These are phyloP conservation scores for Ophiosphaerella korrae DNA, from an alignment of 2,329 filamentous ascomycete species.

Conservation along the genomic window DNA sequence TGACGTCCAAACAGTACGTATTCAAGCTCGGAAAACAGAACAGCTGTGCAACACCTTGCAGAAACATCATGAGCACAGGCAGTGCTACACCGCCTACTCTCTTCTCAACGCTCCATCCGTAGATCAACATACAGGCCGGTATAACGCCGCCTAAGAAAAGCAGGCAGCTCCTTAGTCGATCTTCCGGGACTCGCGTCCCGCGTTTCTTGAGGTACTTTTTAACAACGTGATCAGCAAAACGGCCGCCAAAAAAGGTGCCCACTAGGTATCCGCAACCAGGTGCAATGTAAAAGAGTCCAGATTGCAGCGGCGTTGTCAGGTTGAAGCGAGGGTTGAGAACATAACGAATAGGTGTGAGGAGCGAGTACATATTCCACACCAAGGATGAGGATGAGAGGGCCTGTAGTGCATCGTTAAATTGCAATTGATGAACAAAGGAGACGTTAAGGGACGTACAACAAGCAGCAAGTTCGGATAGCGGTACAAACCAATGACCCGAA, in stretches of 20 bases:
- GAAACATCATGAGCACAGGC: slow-evolving; percentile 74
- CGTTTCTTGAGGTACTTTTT: slow-evolving; percentile 67
- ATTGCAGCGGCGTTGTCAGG: slow-evolving; percentile 68
- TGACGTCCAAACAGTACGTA: slow-evolving; percentile 82
- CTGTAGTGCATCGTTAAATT: slow-evolving; percentile 3
- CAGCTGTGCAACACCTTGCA: slow-evolving; percentile 74
- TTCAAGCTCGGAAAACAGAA: slow-evolving; percentile 78
- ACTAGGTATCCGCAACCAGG: slow-evolving; percentile 72
- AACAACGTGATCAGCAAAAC: slow-evolving; percentile 71
- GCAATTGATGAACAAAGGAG: not conserved
- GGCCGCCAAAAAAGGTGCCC: slow-evolving; percentile 73
- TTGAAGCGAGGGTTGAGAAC: slow-evolving; percentile 76
- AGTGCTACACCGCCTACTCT: slow-evolving; percentile 61
- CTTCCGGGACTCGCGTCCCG: slow-evolving; percentile 68
- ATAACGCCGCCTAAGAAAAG: slow-evolving; percentile 63
- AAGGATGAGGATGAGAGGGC: slow-evolving; percentile 66
- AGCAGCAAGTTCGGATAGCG: slow-evolving; percentile 70
- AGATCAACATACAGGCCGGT: slow-evolving; percentile 69
- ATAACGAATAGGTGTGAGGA: slow-evolving; percentile 72
- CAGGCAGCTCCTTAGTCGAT: slow-evolving; percentile 63
- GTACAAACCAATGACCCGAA: slow-evolving; percentile 67
- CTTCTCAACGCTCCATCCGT: slow-evolving; percentile 68
- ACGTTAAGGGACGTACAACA: slow-evolving; percentile 27
- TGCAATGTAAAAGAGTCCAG: slow-evolving; percentile 74
- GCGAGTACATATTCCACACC: slow-evolving; percentile 77